phyloP scores from a whole-genome alignment of 208 protist species.

The Strigomonas galati region DNA sequence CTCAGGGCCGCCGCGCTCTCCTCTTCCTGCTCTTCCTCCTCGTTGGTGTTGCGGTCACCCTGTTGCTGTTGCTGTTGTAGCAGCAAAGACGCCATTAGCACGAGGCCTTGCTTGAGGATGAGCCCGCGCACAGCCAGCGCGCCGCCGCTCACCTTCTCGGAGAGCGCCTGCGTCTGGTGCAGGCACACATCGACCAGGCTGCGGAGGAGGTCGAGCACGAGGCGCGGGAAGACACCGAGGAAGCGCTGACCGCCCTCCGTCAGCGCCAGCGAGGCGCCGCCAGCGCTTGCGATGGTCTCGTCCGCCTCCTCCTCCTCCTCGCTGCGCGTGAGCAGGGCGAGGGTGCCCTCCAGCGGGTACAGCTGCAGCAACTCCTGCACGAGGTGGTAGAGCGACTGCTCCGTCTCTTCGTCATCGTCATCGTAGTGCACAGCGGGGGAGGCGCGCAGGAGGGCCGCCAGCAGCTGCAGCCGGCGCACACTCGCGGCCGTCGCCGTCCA shows the following conservation, averaged over 20 bases:
- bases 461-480: constrained; percentile 34
- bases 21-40: constrained; percentile 5
- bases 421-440: constrained; percentile 48
- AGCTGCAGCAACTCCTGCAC: constrained; percentile 34
- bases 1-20: constrained; percentile 13
- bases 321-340: constrained; percentile 34
- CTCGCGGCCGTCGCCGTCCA: constrained; percentile 27
- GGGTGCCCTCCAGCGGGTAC: constrained; percentile 52
- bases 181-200: constrained; percentile 49
- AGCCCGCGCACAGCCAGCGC: constrained; percentile 32
- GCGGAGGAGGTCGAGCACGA: constrained; percentile 42
- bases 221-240: constrained; percentile 18
- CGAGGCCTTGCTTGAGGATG: constrained; percentile 58
- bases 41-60: constrained; percentile 16
- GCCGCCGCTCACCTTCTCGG: constrained; percentile 49
- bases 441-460: constrained; percentile 40
- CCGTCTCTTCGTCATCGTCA: constrained; percentile 52
- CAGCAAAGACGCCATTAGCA: constrained; percentile 75
- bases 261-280: constrained; percentile 19
- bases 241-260: constrained; percentile 22
- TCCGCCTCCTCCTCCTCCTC: constrained; percentile 18
- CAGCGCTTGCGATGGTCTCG: constrained; percentile 23
- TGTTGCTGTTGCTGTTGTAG: constrained; percentile 22
- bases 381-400: constrained; percentile 45
- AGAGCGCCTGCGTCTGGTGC: constrained; percentile 50